Conservation (phyloP, 495 filamentous ascomycete species). For the Xanthoparmelia taractica region DNA sequence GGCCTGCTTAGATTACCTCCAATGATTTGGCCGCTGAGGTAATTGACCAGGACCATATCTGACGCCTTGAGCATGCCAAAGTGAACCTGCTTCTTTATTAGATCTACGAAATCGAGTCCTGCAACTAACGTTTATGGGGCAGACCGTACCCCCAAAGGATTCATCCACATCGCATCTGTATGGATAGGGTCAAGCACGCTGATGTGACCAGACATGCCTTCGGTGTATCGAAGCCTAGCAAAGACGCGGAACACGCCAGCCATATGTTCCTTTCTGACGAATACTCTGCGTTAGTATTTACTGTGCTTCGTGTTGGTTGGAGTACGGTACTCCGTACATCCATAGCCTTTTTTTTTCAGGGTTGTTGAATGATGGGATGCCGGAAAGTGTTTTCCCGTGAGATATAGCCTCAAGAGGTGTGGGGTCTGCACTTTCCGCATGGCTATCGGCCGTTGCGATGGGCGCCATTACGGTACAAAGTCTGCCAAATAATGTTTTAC, state of each 20-base stretch:
- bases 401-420: constrained; percentile 14
- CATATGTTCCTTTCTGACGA: constrained; percentile 40
- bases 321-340: neutral
- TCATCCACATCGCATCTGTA: constrained; percentile 30
- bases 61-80: constrained; percentile 43
- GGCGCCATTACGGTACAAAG: neutral
- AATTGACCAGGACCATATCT: constrained; percentile 41
- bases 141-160: constrained; percentile 24
- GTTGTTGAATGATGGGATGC: constrained; percentile 4
- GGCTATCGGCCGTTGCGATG: neutral
- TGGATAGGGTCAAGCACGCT: constrained; percentile 30
- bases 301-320: neutral
- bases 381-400: constrained; percentile 9
- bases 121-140: neutral
- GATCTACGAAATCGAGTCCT: neutral
- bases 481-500: neutral
- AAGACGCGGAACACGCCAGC: constrained; percentile 34
- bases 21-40: constrained; percentile 37
- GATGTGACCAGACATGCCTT: constrained; percentile 35
- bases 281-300: neutral
- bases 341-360: constrained; percentile 12
- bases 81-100: constrained; percentile 21
- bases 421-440: neutral
- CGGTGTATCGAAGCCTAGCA: constrained; percentile 28
- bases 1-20: constrained; percentile 40